Base-by-base conservation (phyloP, 2,329 filamentous ascomycete species). In the Metarhizium anisopliae region DNA sequence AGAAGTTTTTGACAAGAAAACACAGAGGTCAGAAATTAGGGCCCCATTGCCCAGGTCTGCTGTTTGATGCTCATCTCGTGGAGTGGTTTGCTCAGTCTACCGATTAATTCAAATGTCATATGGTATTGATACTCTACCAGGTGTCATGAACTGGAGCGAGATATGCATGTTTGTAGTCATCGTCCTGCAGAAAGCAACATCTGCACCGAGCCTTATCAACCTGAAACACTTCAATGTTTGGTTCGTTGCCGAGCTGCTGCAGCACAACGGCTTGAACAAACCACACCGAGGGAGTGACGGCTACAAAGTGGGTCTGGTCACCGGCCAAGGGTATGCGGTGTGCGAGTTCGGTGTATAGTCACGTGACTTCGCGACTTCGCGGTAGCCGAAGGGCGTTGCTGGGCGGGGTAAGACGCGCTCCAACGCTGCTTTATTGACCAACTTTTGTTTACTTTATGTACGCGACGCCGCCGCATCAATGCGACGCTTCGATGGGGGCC, bases 281-380 rank as follows among this genome's bases (percentile, higher is more conserved):
- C 45, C 20, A 49, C 10, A 8, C 14, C 30, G 20, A 49, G 30
- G 45, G 30, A 30, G n/a, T 49, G 13, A 29, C 45, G 45, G 20
- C 20, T n/a, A 7, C 45, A 6, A 16, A 49, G 45, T 49, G 43
- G 43, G 43, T 29, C 43, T n/a, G 13, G 13, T 16, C n/a, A 14
- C 25, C 38, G 38, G 32, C 6, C 32, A 11, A 11, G 32, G 6
- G 32, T 7, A 11, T 11, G 3, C 32, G 10, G 32, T 35, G 7
- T 35, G 32, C 32, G 32, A 25, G 32, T 3, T 35, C 32, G 32
- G 32, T 2, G 38, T 40, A 1, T 4, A 18, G 10, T 29, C 61
- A 63, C 60, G 60, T 62, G 61, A 63, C 36, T 43, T 57, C 60
- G 61, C 61, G 61, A 62, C 40, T 47, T 57, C 60, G 61, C 54